These are phyloP conservation scores for Chenopodium berlandieri DNA, from an alignment of 148 eudicot genomes.

Conservation along the genomic window DNA sequence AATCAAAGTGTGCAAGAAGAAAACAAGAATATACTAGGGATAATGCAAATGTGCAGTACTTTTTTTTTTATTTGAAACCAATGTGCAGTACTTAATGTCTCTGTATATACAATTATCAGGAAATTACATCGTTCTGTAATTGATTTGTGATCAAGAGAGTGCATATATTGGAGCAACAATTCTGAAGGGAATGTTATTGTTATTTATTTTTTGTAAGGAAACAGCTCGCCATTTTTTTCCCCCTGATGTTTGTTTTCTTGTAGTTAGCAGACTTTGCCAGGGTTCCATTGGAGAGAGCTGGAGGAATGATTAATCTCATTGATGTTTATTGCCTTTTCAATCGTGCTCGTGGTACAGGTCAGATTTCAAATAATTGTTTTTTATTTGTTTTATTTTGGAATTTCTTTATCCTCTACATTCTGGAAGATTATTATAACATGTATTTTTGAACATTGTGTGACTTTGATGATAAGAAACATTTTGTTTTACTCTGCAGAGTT, in stretches of 20 bases:
- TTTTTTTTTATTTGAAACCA: too few species aligned
- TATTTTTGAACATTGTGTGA: neutral
- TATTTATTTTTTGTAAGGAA: neutral
- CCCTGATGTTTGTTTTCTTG: constrained; percentile 33
- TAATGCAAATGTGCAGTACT: neutral
- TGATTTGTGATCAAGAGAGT: neutral
- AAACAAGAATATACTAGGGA: neutral
- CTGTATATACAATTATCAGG: neutral
- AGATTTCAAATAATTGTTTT: constrained; percentile 6
- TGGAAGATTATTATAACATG: neutral
- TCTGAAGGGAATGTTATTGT: neutral
- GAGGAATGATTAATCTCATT: constrained; percentile 89
- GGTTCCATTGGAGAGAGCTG: constrained; percentile 92
- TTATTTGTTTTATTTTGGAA: neutral
- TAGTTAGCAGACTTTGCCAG: constrained; percentile 99
- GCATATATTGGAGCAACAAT: neutral
- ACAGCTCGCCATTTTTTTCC: constrained; percentile 14
- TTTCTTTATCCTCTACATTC: neutral
- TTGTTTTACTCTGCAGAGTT: constrained; percentile 48
- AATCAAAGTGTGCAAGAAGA: neutral
- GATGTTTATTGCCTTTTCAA: constrained; percentile 92
- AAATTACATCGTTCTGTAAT: neutral
- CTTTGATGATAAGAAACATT: neutral
- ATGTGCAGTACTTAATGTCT: neutral
- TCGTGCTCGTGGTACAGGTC: constrained; percentile 99